Base-by-base conservation (phyloP, 305 asterid species). In the Fraxinus baroniana region DNA sequence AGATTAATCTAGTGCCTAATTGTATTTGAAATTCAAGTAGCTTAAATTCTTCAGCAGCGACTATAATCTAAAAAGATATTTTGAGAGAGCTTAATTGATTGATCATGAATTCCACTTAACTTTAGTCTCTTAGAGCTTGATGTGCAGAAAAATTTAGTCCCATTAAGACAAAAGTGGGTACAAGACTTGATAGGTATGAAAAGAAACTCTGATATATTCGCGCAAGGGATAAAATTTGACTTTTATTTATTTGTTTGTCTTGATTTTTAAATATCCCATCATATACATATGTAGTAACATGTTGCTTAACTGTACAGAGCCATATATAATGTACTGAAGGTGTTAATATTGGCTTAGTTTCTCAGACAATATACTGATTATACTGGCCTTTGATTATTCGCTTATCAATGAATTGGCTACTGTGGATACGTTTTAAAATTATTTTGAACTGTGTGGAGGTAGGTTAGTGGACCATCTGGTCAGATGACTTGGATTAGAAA, bases 391-490 rank as follows among this genome's bases (percentile, higher is more conserved):
- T 72, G 73, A 24, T 79, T 60, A 78, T 37, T n/a, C 36, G 30
- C 33, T 75, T 62, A 71, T 71, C 81, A 32, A 46, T 74, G 76
- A 6, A 44, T 57, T 74, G 70, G 22, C 80, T 78, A 30, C 78
- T 60, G 33, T 36, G 60, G 15, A 55, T 64, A n/a, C 79, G 78
- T 85, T 75, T 82, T 85, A 60, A 81, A 62, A 76, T 52, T 74
- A 17, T 39, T 71, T 72, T 75, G 78, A 77, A 70, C 76, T 87
- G 80, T 24, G 36, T 79, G 80, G 88, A 73, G 78, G 78, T 87
- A 95, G 98, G 98, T 95, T 83, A 87, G 91, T 79, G 98, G 99
- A 78, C 99, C 98, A 79, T 94, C 98, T 17, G 98, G 98, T 82
- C 97, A 92, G 88, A 94, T 94, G 99, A 85, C 87, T 83, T 95